Conservation (phyloP, 1,284 basidiomycete genomes). For the Malassezia yamatoensis region DNA sequence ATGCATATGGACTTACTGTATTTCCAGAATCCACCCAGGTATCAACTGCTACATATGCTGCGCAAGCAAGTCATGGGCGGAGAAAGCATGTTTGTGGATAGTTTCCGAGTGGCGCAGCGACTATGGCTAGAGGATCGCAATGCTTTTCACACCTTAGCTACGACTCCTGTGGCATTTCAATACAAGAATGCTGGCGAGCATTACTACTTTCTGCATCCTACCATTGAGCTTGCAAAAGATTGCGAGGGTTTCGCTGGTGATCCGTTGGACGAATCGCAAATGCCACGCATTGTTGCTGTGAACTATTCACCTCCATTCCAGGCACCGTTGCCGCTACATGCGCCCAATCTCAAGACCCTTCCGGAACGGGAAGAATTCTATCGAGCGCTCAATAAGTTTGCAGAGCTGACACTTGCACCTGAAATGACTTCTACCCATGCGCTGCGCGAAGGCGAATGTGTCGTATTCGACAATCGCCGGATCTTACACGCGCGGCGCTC, state of each 20-base stretch:
- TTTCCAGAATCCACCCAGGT: slow-evolving; percentile 61
- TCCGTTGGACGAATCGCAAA: slow-evolving; percentile 14
- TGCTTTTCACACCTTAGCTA: slow-evolving; percentile 58
- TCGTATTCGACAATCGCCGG: slow-evolving; percentile 86
- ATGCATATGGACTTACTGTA: slow-evolving; percentile 69
- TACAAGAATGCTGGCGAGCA: slow-evolving; percentile 85
- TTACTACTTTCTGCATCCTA: slow-evolving; percentile 66
- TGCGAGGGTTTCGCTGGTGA: slow-evolving; percentile 26
- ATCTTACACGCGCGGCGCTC: slow-evolving; percentile 77
- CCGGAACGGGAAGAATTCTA: slow-evolving; percentile 27
- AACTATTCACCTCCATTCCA: slow-evolving; percentile 97
- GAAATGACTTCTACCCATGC: slow-evolving; percentile 59
- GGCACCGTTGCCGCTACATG: slow-evolving; percentile 54
- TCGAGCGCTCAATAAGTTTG: slow-evolving; percentile 59
- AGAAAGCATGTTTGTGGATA: slow-evolving; percentile 77
- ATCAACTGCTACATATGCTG: slow-evolving; percentile 81
- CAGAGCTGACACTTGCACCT: slow-evolving; percentile 56
- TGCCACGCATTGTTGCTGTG: slow-evolving; percentile 51
- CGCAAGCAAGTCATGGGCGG: slow-evolving; percentile 64
- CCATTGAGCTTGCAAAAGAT: slow-evolving; percentile 58
- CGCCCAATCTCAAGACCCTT: slow-evolving; percentile 13
- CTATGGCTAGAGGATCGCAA: slow-evolving; percentile 55
- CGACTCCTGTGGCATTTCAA: slow-evolving; percentile 69
- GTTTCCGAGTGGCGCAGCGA: slow-evolving; percentile 58
- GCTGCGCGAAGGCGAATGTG: slow-evolving; percentile 72